phyloP scores from a whole-genome alignment of 2,329 filamentous ascomycete genomes.

The Ceratocystis cubensis region DNA sequence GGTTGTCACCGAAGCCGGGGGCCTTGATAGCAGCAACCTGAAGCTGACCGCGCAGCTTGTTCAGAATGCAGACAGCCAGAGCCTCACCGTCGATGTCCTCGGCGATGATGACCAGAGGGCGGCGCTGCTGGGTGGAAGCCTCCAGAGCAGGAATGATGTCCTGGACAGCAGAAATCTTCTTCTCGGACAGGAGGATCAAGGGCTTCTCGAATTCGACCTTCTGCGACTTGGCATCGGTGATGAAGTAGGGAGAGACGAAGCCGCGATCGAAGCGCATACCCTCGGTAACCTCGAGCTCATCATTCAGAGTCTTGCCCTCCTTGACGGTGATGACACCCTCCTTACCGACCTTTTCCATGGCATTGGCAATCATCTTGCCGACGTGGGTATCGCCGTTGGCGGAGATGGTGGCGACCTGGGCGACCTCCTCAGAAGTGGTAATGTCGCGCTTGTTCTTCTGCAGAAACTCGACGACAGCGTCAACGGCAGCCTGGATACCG shows the following conservation, averaged over 20 bases:
- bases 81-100: constrained; percentile 99
- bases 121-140: constrained; percentile 87
- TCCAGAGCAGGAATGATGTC: constrained; percentile 98
- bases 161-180: constrained; percentile 99
- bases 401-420: constrained; percentile 95
- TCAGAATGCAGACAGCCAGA: constrained; percentile 95
- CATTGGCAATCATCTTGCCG: constrained; percentile 87
- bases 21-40: constrained; percentile 98
- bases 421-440: constrained; percentile 92
- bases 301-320: constrained; percentile 96
- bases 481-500: constrained; percentile 92
- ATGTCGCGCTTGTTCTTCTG: constrained; percentile 96
- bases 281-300: constrained; percentile 98
- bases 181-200: constrained; percentile 94
- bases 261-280: constrained; percentile 99
- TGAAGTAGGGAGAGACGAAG: constrained; percentile 98
- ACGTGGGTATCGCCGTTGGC: constrained; percentile 95
- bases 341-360: constrained; percentile 99
- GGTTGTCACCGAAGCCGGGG: constrained; percentile 98
- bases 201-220: constrained; percentile 99
- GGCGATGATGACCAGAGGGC: constrained; percentile 93
- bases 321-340: constrained; percentile 99
- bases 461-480: constrained; percentile 86
- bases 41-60: constrained; percentile 99
- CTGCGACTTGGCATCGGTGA: constrained; percentile 95